Base-by-base conservation (phyloP, 441 rosid species). In the Eutrema salsugineum region DNA sequence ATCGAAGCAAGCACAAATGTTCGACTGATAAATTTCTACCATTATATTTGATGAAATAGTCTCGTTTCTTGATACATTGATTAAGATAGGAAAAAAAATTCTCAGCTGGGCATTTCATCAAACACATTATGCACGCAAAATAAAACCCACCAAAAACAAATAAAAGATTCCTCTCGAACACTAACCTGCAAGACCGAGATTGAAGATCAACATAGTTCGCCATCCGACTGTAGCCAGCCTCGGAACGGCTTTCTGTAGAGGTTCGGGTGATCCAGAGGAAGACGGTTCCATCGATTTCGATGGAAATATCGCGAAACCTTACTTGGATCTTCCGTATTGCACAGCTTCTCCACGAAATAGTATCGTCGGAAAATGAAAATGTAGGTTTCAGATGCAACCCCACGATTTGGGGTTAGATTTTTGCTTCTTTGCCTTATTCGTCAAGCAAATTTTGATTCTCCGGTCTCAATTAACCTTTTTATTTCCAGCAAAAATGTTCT, bases 151-250 rank as follows among this genome's bases (percentile, higher is more conserved):
- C 8, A 39, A 5, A 4, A 40, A 1, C 1, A 24, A 51, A 12
- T 9, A 19, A 33, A 0, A 17, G 14, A 42, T 4, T n/a, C 9
- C 55, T 12, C 11, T 11, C 16, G 9, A 56, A 43, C 17, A 54
- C 81, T 14, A 54, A 93, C 96, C 97, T 79, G 87, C 97, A 51
- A 93, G 83, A 42, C 86, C 98, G 47, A 93, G 75, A 81, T 93
- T 91, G 51, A 82, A 85, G 73, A 91, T 83, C 86, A 93, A 69
- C 71, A 90, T 81, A 73, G 78, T 35, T 22, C 98, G 89, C 97
- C 96, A 88, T 12, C 85, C 65, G 61, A 85, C 72, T 79, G 81
- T 87, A 59, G 43, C 81, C 8, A 88, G 85, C 71, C 64, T 75
- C 2, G 80, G 56, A 22, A 58, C 70, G 9, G 79, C 64, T 73